phyloP scores from a whole-genome alignment of 306 rosid genomes.

The Arachis hypogaea region DNA sequence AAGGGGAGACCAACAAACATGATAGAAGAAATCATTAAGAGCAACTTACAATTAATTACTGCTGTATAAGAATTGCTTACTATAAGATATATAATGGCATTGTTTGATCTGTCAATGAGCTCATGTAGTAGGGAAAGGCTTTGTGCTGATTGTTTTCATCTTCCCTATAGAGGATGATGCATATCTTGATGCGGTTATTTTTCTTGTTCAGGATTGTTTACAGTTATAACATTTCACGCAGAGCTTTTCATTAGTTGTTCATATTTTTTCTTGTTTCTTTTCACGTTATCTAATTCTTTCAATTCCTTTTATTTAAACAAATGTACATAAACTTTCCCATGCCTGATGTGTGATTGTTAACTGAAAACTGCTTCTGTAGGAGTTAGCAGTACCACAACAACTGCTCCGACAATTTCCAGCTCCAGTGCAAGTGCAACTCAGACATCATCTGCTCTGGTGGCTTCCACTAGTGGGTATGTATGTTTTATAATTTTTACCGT shows the following conservation, averaged over 20 bases:
- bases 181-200: neutral
- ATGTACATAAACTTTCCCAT: neutral
- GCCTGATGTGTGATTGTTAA: constrained; percentile 24
- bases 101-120: neutral
- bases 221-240: neutral
- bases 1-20: neutral
- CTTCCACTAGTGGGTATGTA: constrained; percentile 81
- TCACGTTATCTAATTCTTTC: constrained; percentile 8
- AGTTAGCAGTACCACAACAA: constrained; percentile 51
- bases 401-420: constrained; percentile 54
- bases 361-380: constrained; percentile 51
- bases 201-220: neutral
- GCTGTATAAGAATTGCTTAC: neutral
- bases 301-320: neutral
- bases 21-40: neutral
- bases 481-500: constrained; percentile 9
- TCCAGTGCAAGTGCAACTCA: constrained; percentile 62
- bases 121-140: neutral
- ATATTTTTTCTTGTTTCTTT: neutral
- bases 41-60: neutral
- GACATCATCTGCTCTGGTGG: constrained; percentile 60
- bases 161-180: constrained; percentile 4
- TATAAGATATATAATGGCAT: neutral
- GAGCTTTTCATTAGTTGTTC: neutral
- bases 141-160: neutral